phyloP scores from a whole-genome alignment of 2,329 filamentous ascomycete species.

The Gyromitra esculenta region DNA sequence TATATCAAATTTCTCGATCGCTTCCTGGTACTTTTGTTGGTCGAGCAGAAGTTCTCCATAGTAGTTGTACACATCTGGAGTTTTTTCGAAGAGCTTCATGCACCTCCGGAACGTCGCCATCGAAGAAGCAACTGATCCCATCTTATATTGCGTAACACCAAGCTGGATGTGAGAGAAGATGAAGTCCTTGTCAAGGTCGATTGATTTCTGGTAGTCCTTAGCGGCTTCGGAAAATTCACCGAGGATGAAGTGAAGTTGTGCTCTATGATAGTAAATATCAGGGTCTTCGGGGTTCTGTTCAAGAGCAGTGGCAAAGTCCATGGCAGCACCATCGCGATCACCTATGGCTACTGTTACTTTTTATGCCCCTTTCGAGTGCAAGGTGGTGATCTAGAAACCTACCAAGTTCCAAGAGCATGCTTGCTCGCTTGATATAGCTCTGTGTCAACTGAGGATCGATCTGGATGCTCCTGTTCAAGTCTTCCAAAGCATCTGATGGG shows the following conservation, averaged over 20 bases:
- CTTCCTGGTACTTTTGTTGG: constrained; percentile 93
- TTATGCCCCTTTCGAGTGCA: constrained; percentile 14
- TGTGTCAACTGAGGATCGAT: constrained; percentile 88
- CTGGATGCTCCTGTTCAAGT: constrained; percentile 92
- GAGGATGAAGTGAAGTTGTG: constrained; percentile 97
- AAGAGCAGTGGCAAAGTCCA: constrained; percentile 83
- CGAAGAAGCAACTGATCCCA: constrained; percentile 95
- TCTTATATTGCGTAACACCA: constrained; percentile 99
- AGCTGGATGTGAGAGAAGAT: constrained; percentile 99
- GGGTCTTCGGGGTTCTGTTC: constrained; percentile 87
- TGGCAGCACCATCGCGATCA: constrained; percentile 83
- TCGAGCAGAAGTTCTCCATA: constrained; percentile 96
- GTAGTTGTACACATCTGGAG: constrained; percentile 99
- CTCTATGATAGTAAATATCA: constrained; percentile 98
- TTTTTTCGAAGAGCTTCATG: constrained; percentile 97
- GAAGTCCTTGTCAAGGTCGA: constrained; percentile 93
- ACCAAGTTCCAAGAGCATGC: constrained; percentile 95
- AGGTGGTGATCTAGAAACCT: constrained; percentile 59
- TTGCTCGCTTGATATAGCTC: constrained; percentile 98
- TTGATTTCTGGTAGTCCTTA: constrained; percentile 99
- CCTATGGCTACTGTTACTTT: constrained; percentile 63
- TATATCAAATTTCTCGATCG: constrained; percentile 96
- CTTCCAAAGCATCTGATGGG: constrained; percentile 80
- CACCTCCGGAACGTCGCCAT: constrained; percentile 98
- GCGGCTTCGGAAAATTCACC: constrained; percentile 91